Evolutionary conservation across 495 filamentous ascomycete species (phyloP).

Genomic region (Neurospora sp.): DNA sequence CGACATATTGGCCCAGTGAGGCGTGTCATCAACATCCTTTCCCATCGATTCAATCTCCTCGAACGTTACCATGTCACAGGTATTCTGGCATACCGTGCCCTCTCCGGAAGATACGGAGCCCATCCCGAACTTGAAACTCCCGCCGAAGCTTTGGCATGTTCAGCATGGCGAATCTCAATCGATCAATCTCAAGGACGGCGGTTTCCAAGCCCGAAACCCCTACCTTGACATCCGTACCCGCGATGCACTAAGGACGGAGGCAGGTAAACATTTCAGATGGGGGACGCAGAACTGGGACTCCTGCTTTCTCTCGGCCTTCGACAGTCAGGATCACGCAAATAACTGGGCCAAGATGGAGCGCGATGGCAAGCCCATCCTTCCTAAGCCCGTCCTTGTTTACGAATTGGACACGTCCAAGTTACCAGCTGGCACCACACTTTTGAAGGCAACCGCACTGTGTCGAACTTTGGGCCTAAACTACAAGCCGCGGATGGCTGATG

Average conservation of each 20-base stretch:
- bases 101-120: neutral
- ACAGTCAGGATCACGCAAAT: neutral
- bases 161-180: neutral
- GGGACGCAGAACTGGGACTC: neutral
- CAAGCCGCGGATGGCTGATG: neutral
- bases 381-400: neutral
- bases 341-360: neutral
- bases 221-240: neutral
- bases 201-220: neutral
- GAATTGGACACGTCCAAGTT: neutral
- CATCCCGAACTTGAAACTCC: neutral
- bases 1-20: neutral
- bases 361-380: neutral
- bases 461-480: neutral
- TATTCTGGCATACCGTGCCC: neutral
- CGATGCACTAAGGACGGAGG: neutral
- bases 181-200: neutral
- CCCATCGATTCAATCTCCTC: neutral
- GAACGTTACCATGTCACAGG: neutral
- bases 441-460: neutral
- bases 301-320: neutral
- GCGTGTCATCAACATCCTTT: neutral
- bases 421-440: neutral
- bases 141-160: neutral
- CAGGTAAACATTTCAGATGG: neutral